phyloP scores from a whole-genome alignment of 352 stramenopile genomes.

The Phytophthora crassamura region DNA sequence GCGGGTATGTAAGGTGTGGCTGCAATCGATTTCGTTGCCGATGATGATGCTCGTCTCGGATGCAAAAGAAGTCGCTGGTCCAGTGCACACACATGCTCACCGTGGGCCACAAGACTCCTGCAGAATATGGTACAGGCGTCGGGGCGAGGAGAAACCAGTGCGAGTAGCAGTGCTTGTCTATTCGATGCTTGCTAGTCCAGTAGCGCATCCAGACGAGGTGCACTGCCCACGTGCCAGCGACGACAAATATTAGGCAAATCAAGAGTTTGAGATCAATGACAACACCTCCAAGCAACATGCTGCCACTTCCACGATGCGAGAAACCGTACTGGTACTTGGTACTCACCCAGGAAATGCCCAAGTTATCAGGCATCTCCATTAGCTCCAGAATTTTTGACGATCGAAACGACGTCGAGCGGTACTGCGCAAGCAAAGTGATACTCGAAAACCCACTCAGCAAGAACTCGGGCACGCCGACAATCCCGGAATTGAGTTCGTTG shows the following conservation, averaged over 20 bases:
- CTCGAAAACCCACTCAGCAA: constrained; percentile 43
- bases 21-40: constrained; percentile 9
- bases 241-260: constrained; percentile 24
- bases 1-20: not conserved
- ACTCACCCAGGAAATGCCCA: constrained; percentile 1
- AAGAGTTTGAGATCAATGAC: constrained; percentile 47
- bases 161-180: not conserved
- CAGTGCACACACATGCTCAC: constrained; percentile 42
- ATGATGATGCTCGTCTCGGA: constrained; percentile 22
- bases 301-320: constrained; percentile 22
- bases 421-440: constrained; percentile 43
- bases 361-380: constrained; percentile 17
- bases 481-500: constrained; percentile 18
- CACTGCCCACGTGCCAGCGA: constrained; percentile 9
- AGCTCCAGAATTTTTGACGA: constrained; percentile 25
- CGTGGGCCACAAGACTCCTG: constrained; percentile 34
- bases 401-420: constrained; percentile 32
- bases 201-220: constrained; percentile 7
- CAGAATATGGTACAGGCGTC: constrained; percentile 42
- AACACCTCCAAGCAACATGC: constrained; percentile 31
- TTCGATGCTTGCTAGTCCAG: not conserved
- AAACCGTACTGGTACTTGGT: constrained; percentile 31
- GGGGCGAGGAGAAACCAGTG: constrained; percentile 24
- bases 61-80: constrained; percentile 46
- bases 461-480: constrained; percentile 45